Conservation (phyloP, 1,284 basidiomycete genomes). For the Peniophora sp. region DNA sequence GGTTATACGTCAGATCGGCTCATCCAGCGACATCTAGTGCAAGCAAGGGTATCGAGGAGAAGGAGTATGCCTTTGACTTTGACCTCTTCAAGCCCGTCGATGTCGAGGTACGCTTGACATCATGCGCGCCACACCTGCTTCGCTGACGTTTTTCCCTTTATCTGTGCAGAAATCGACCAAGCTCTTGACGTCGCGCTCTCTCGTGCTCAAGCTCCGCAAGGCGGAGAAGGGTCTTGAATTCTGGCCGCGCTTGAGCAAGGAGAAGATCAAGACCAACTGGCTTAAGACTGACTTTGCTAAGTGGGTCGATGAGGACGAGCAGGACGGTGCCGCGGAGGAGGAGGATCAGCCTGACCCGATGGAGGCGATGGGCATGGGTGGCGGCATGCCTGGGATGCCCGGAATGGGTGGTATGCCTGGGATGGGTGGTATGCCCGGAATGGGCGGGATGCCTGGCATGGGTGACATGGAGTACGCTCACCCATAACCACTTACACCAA, state of each 20-base stretch:
- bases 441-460: conserved; percentile 39
- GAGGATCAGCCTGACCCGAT: conserved; percentile 37
- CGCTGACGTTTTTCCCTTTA: not conserved
- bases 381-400: conserved; percentile 38
- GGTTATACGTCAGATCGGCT: conserved; percentile 4
- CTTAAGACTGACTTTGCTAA: conserved; percentile 89
- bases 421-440: conserved; percentile 31
- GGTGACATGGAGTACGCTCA: conserved; percentile 33
- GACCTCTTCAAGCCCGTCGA: conserved; percentile 69
- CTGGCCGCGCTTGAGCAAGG: conserved; percentile 88
- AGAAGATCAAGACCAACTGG: conserved; percentile 71
- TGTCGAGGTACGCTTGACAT: conserved; percentile 50
- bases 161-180: conserved; percentile 52
- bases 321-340: conserved; percentile 49
- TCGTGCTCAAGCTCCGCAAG: conserved; percentile 71
- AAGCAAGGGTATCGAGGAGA: conserved; percentile 44
- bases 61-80: conserved; percentile 66
- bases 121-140: not conserved
- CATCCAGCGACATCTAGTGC: conserved; percentile 24
- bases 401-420: conserved; percentile 35
- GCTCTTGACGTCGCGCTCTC: conserved; percentile 56
- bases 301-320: conserved; percentile 96
- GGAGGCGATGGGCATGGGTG: conserved; percentile 36
- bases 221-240: conserved; percentile 70
- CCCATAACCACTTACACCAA: conserved; percentile 5